Percentiles rank a stretch among this genome's conserved stretches.
Conservation (phyloP, 2,329 filamentous ascomycete species). For the Claviceps capensis region DNA sequence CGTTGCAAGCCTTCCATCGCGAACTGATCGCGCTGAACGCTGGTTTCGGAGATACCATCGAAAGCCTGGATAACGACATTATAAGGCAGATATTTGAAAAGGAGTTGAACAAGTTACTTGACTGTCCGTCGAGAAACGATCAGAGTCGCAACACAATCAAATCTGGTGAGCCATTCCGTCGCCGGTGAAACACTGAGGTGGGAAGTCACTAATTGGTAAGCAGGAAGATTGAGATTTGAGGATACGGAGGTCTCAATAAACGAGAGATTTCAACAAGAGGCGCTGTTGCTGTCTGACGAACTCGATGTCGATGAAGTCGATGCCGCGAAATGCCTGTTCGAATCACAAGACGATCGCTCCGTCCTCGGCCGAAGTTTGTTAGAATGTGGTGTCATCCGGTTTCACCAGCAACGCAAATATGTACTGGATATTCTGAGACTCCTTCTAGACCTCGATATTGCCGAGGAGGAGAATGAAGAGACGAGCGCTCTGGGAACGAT, state of each 20-base stretch:
- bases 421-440: slow-evolving; percentile 74
- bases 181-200: not conserved
- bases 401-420: slow-evolving; percentile 74
- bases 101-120: slow-evolving; percentile 57
- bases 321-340: slow-evolving; percentile 62
- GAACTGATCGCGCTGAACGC: slow-evolving; percentile 69
- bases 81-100: slow-evolving; percentile 58
- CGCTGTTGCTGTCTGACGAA: slow-evolving; percentile 71
- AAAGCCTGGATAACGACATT: slow-evolving; percentile 57
- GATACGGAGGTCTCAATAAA: slow-evolving; percentile 70
- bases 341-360: slow-evolving; percentile 54
- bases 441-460: slow-evolving; percentile 51
- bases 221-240: slow-evolving; percentile 63
- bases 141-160: slow-evolving; percentile 59
- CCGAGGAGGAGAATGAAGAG: slow-evolving; percentile 39
- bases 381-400: slow-evolving; percentile 71
- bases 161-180: slow-evolving; percentile 37
- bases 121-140: slow-evolving; percentile 62
- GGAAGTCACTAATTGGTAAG: slow-evolving; percentile 7
- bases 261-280: slow-evolving; percentile 72
- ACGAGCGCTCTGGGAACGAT: slow-evolving; percentile 18
- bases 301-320: slow-evolving; percentile 83
- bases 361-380: slow-evolving; percentile 59
- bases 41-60: slow-evolving; percentile 44
- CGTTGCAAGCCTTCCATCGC: slow-evolving; percentile 72